Base-by-base conservation (phyloP, 805 yeast genomes). In the Metschnikowia lunata region DNA sequence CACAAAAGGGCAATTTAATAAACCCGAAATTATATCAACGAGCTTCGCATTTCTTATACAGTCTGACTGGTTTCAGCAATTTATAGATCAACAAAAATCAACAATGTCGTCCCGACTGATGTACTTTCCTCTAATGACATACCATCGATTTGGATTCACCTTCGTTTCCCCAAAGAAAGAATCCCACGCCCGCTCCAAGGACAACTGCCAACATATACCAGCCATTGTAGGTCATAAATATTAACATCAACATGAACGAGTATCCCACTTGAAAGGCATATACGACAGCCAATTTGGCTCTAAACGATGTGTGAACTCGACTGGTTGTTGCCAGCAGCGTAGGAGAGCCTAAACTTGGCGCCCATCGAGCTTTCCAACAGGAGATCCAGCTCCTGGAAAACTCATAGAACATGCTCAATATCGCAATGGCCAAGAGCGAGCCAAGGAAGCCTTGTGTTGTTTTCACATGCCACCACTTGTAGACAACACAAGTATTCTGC, bases 161-260 rank as follows among this genome's bases (percentile, higher is more conserved):
- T 11, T 31, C 37, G 11, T 47, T 56, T 8, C 78, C 77, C 83
- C 88, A 87, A 9, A 78, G 30, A 54, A 72, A 80, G 58, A 81
- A 75, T 1, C 95, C 95, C 26, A 78, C 18, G n/a, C 71, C 74
- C 1, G 93, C 93, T 2, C 95, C 95, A 1, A 73, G 50, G 1
- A 79, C 80, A 8, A 85, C 85, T 3, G 91, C 80, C 7, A 79
- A 37, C 93, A 86, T 85, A 30, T 82, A 75, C 90, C 90, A 87
- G 10, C 91, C 87, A 59, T 86, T 86, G 61, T 84, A 87, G 6
- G 91, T 85, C 96, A 87, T 87, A 54, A 86, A 87, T 0, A 88
- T 78, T 52, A 86, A 74, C 95, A 87, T 86, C 55, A 82, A 65
- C 68, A 81, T 66, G 56, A 84, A 83, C 4, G 88, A 81, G 56